These are phyloP conservation scores for Cicer arietinum DNA, from an alignment of 306 rosid species.

Conservation along the genomic window DNA sequence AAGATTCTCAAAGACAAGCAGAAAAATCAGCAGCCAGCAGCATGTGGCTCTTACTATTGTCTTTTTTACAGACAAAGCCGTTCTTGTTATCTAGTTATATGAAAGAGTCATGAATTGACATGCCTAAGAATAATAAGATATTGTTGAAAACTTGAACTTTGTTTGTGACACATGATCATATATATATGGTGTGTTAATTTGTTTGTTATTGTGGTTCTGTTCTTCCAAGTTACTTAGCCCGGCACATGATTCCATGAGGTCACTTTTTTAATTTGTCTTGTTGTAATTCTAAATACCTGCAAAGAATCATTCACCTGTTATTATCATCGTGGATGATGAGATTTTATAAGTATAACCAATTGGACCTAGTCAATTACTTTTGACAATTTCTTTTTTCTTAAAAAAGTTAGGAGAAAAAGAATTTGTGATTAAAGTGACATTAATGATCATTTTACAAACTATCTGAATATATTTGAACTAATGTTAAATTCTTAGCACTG, in stretches of 20 bases:
- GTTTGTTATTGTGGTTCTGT: constrained; percentile 29
- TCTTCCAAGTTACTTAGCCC: constrained; percentile 33
- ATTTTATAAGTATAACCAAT: constrained; percentile 22
- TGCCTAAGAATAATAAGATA: constrained; percentile 6
- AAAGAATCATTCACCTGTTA: constrained; percentile 45
- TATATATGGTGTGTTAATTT: constrained; percentile 36
- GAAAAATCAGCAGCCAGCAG: constrained; percentile 43
- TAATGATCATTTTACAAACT: too few relatives aligned
- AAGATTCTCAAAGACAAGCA: constrained; percentile 36
- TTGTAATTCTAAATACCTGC: constrained; percentile 39
- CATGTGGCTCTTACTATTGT: constrained; percentile 45
- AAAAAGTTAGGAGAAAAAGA: too few relatives aligned
- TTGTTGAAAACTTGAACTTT: constrained; percentile 46
- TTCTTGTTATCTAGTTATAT: constrained; percentile 35
- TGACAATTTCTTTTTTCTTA: background rate
- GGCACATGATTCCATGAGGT: constrained; percentile 13
- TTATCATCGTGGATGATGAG: constrained; percentile 36
- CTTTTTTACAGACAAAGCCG: constrained; percentile 39
- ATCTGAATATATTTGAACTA: too few relatives aligned
- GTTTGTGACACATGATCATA: constrained; percentile 39
- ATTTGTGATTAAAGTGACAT: too few relatives aligned
- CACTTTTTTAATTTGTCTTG: constrained; percentile 44
- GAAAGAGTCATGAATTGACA: constrained; percentile 10
- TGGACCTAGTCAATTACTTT: background rate
- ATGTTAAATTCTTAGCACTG: too few relatives aligned